A percentile compares a stretch with the other conserved stretches of the same genome.
Evolutionary conservation across 331 rosid genomes (phyloP).

Genomic region (Spiraea crenata): DNA sequence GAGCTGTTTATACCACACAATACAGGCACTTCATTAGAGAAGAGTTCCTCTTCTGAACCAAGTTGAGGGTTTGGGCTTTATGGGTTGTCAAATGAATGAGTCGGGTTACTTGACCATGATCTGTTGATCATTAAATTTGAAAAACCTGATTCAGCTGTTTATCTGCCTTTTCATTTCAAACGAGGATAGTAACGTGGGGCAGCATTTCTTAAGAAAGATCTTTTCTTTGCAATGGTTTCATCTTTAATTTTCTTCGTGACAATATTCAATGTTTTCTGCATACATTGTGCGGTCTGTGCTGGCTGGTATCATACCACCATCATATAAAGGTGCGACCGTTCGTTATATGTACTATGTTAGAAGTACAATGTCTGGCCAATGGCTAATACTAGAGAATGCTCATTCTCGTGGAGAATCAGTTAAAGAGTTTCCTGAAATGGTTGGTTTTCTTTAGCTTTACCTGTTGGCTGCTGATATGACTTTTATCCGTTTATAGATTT

Average conservation of each 20-base stretch:
- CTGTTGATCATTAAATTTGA: background rate
- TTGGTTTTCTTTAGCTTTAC: conserved; percentile 50
- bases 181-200: background rate
- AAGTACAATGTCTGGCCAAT: conserved; percentile 66
- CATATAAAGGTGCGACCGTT: conserved; percentile 91
- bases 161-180: background rate
- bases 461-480: conserved; percentile 14
- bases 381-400: conserved; percentile 79
- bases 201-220: background rate
- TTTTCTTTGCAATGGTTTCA: background rate
- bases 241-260: conserved; percentile 8
- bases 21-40: background rate
- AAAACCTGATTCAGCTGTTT: background rate
- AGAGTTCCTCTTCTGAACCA: background rate
- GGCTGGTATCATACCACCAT: conserved; percentile 80
- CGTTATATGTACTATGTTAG: conserved; percentile 83
- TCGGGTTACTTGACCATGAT: background rate
- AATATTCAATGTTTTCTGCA: conserved; percentile 30
- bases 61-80: background rate
- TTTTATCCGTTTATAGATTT: conserved; percentile 13
- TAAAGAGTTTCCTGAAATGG: conserved; percentile 65
- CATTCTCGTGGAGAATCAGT: conserved; percentile 65
- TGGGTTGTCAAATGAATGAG: background rate
- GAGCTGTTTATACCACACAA: background rate
- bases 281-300: conserved; percentile 64